Base-by-base conservation (phyloP, 2,329 filamentous ascomycete genomes). In the Phialophora macrospora region DNA sequence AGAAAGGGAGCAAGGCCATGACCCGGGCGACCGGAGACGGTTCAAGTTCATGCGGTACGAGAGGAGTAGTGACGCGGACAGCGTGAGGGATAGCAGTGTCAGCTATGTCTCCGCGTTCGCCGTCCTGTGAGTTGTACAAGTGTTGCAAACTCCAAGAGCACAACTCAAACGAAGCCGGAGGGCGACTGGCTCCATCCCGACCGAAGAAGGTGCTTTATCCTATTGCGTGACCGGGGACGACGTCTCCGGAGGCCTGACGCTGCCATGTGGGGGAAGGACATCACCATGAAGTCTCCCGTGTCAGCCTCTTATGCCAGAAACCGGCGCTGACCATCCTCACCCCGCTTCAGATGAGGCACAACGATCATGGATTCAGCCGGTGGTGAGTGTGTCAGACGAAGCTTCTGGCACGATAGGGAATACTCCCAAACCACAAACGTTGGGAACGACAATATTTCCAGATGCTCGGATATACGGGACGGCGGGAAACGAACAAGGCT, bases 101-200 rank as follows among this genome's bases (percentile, higher is more conserved):
- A 97, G 93, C 79, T 99, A 99, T 77, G 93, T 91, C 2, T 94
- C 93, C 75, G 95, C 93, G 3, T 96, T 95, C 82, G 92, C 93
- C 8, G 83, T 93, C 17, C 74, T 93, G 38, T 93, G 68, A 75
- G 24, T 55, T 55, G 28, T n/a, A 2, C 8, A 22, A 26, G 48
- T 44, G 38, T 17, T 44, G 17, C 17, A 17, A 14, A 17, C 17
- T 44, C 38, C 7, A n/a, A n/a, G 38, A 44, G 38, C 38, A 20
- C 20, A 22, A 26, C 22, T 51, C 22, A 8, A 26, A 26, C 46
- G 34, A 51, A 17, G 9, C 6, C 48, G 48, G 48, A 26, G 9
- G 24, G 20, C 5, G 9, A 17, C 22, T 51, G 22, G 22, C 9
- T 26, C 22, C 48, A 5, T 51, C 11, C 9, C 20, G 48, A 26